Base-by-base conservation (phyloP, 2,329 filamentous ascomycete genomes). In the Mycogone perniciosa region DNA sequence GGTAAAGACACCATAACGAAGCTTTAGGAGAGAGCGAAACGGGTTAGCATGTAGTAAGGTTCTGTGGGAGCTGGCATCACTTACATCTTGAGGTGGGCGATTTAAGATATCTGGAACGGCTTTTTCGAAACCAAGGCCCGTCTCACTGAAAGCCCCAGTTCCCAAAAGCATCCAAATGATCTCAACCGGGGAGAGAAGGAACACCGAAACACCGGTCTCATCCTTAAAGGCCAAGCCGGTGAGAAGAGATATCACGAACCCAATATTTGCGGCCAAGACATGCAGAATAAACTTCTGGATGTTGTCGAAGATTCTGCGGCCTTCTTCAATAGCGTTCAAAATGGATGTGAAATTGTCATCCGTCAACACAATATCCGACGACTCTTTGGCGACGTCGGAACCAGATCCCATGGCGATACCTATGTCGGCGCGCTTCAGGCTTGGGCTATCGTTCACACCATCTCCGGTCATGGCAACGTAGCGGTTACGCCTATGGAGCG, bases 101-200 rank as follows among this genome's bases (percentile, higher is more conserved):
- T 73, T 64, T 64, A 88, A 79, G 55, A 88, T 82, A 61, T 88
- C 84, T 0, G 82, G 77, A 0, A 80, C 78, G 0, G 85, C 84
- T 40, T 75, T 69, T 64, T 89, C 85, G 67, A 86, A 84, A 3
- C 85, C 85, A 5, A 89, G 73, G 44, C 85, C 85, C 72, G 88
- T 87, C 58, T 87, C 85, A 1, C 84, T 84, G 55, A 88, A 76
- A 0, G 79, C 80, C 46, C 81, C 85, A 0, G 84, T 88, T 46
- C 87, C 79, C 77, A 88, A 85, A 61, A 88, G 84, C 62, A 88
- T 83, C 82, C 83, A 88, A 31, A 89, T 74, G 55, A 88, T 86
- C 56, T 88, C 81, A 9, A 88, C 80, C 0, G 85, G 85, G 0
- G 83, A 75, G 9, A 88, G 73, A 0, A 84, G 82, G 63, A 88